Base-by-base conservation (phyloP, 768 basidiomycete genomes). In the Lactarius hengduanensis region DNA sequence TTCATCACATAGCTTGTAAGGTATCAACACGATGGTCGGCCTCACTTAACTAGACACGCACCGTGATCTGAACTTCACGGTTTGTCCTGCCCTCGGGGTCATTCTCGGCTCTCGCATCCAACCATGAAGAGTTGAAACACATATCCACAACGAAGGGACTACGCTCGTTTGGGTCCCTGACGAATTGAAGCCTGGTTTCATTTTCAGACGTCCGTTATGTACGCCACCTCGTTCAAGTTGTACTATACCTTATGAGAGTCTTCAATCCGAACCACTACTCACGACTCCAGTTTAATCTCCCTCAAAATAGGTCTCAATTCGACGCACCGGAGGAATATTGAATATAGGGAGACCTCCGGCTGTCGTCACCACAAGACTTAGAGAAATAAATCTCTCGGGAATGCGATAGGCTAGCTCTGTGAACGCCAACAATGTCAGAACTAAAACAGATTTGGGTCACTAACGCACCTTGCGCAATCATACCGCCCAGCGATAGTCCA, bases 401-500 rank as follows among this genome's bases (percentile, higher is more conserved):
- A 92, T 87, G 30, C 82, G 81, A 54, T 74, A 80, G 0, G 91
- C 85, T 3, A 94, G 80, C 71, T 94, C 92, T 92, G 45, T 26
- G 34, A 6, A 47, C n/a, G 22, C 28, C 3, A 16, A 20, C 13
- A 34, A 59, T 10, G 59, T 59, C 20, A 62, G 28, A 36, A 34
- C 54, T 28, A 34, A 30, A 41, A 45, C 30, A 22, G 18, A 54
- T 28, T 8, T 8, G 8, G 41, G 20, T 11, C 32, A n/a, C 38
- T 7, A 28, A 43, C 69, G 16, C 66, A 88, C 89, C 88, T 77
- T 91, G 89, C 0, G 90, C 85, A 58, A 92, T 91, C 92, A 93
- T 94, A 6, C 92, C 92, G 2, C 92, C 92, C 8, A 94, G 74
- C 45, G 90, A 92, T 28, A 85, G 76, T 9, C 92, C 89, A 26